Evolutionary conservation across 139 green algal species (phyloP).

Genomic region (Chloropicon primus): DNA sequence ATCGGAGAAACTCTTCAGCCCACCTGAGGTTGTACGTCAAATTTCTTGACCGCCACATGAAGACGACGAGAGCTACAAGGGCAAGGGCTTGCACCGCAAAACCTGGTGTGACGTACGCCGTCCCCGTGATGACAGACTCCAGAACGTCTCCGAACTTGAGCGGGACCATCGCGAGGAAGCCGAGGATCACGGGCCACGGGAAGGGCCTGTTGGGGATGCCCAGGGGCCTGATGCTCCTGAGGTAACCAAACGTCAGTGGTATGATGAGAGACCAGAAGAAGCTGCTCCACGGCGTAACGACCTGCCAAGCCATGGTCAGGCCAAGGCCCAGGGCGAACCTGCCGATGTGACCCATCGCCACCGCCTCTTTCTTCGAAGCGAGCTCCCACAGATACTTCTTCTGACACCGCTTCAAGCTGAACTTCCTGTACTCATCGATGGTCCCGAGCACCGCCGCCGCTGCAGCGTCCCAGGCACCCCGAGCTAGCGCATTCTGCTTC

Average conservation of each 20-base stretch:
- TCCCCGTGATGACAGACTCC: not conserved
- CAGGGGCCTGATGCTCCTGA: not conserved
- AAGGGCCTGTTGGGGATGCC: not conserved
- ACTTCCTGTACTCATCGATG: not conserved
- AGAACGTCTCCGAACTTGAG: not conserved
- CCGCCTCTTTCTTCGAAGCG: not conserved
- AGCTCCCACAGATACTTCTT: not conserved
- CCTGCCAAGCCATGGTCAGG: not conserved
- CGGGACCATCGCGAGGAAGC: not conserved
- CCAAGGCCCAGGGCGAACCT: not conserved
- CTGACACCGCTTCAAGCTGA: not conserved
- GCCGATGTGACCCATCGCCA: not conserved
- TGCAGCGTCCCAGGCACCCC: not conserved
- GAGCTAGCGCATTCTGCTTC: not conserved
- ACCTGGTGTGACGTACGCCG: not conserved
- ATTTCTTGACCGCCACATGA: not conserved
- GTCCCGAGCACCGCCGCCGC: not conserved
- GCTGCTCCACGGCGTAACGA: not conserved
- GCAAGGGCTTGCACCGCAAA: not conserved
- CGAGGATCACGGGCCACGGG: not conserved
- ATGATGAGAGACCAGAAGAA: not conserved
- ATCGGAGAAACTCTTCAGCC: not conserved
- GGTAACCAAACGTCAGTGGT: not conserved
- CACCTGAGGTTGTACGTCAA: not conserved
- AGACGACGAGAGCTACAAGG: not conserved